These are phyloP conservation scores for Piper betle DNA, from an alignment of 164 flowering plant genomes.

Conservation along the genomic window DNA sequence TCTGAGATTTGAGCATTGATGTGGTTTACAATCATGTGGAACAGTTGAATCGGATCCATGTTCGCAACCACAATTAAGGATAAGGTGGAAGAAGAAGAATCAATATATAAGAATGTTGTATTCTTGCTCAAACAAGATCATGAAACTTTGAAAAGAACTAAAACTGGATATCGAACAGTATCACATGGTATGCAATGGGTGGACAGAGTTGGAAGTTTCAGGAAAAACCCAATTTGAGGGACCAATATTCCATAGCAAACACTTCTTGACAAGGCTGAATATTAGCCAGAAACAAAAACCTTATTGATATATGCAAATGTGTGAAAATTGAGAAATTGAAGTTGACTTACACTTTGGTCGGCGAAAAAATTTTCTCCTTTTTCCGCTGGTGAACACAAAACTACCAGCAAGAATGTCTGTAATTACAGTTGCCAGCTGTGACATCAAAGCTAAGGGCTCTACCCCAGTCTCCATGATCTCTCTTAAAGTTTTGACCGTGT, in stretches of 20 bases:
- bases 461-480: constrained; percentile 91
- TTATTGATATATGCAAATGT: too few species aligned
- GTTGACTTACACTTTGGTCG: constrained; percentile 59
- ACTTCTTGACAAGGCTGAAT: not conserved
- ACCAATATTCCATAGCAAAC: too few species aligned
- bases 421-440: constrained; percentile 93
- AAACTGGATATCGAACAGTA: not conserved
- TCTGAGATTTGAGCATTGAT: too few species aligned
- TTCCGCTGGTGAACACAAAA: constrained; percentile 59
- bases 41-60: too few species aligned
- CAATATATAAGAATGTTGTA: too few species aligned
- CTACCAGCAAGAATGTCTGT: constrained; percentile 96
- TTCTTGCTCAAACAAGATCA: not conserved
- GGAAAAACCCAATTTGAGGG: not conserved
- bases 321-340: not conserved
- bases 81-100: too few species aligned
- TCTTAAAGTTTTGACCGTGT: constrained; percentile 86
- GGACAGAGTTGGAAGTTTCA: not conserved
- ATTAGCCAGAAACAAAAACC: not conserved
- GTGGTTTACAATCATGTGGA: too few species aligned
- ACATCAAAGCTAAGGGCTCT: constrained; percentile 92
- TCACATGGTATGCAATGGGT: not conserved
- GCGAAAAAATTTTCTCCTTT: constrained; percentile 74
- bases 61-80: too few species aligned
- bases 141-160: not conserved